These are phyloP conservation scores for Blastosporella zonata DNA, from an alignment of 1,284 basidiomycete species.

Conservation along the genomic window DNA sequence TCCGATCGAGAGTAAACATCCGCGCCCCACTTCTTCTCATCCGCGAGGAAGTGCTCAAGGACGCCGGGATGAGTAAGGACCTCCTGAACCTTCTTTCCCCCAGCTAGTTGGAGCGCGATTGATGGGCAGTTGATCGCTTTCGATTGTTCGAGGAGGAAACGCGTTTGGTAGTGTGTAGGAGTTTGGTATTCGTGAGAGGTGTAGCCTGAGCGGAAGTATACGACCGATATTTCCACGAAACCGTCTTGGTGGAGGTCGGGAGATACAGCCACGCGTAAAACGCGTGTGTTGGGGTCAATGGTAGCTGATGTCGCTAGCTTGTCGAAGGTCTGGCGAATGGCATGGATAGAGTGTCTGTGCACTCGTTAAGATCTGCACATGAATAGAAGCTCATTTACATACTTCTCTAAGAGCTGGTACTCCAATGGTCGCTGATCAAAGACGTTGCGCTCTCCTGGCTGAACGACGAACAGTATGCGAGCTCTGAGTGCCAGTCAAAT, in stretches of 20 bases:
- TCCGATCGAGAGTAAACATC: slow-evolving; percentile 36
- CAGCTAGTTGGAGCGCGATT: slow-evolving; percentile 89
- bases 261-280: slow-evolving; percentile 41
- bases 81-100: slow-evolving; percentile 95
- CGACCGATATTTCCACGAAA: slow-evolving; percentile 69
- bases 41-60: slow-evolving; percentile 69
- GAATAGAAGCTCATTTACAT: slow-evolving; percentile 21
- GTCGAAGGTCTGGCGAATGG: slow-evolving; percentile 74
- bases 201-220: slow-evolving; percentile 91
- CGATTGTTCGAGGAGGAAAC: slow-evolving; percentile 76
- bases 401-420: slow-evolving; percentile 80
- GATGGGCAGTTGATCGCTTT: slow-evolving; percentile 92
- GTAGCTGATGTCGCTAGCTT: slow-evolving; percentile 56
- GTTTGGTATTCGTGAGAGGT: slow-evolving; percentile 80
- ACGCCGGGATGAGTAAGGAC: slow-evolving; percentile 75
- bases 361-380: slow-evolving; percentile 1
- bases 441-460: slow-evolving; percentile 89
- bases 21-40: slow-evolving; percentile 36
- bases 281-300: slow-evolving; percentile 43
- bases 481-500: slow-evolving; percentile 41
- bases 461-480: slow-evolving; percentile 84
- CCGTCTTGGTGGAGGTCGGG: slow-evolving; percentile 30
- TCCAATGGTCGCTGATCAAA: slow-evolving; percentile 94
- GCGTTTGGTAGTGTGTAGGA: slow-evolving; percentile 59
- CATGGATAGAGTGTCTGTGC: slow-evolving; percentile 65